These are phyloP conservation scores for Myriosclerotinia scirpicola DNA, from an alignment of 2,329 filamentous ascomycete species.

Conservation along the genomic window DNA sequence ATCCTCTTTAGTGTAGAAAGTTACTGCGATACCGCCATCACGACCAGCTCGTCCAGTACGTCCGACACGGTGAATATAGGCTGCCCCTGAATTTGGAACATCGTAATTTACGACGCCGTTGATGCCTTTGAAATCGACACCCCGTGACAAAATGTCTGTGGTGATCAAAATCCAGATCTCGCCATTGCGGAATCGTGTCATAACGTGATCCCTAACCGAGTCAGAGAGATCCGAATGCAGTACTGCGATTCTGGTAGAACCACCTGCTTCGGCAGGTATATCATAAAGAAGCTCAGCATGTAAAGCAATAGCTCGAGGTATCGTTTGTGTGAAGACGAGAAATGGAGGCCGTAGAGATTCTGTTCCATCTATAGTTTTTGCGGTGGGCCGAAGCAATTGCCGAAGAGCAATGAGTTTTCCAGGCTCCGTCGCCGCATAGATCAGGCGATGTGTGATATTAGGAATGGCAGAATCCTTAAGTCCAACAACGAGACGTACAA, in stretches of 20 bases:
- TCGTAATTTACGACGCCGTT: constrained; percentile 98
- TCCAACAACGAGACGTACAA: constrained; percentile 88
- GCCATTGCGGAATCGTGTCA: constrained; percentile 85
- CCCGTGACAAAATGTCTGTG: constrained; percentile 87
- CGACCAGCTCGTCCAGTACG: constrained; percentile 86
- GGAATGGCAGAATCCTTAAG: constrained; percentile 94
- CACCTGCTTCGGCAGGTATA: constrained; percentile 84
- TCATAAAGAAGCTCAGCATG: constrained; percentile 92
- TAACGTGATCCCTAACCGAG: constrained; percentile 71
- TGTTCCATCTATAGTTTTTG: constrained; percentile 51
- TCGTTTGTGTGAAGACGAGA: constrained; percentile 94
- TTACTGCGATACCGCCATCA: constrained; percentile 85
- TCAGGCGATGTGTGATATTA: constrained; percentile 83
- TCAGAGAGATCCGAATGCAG: constrained; percentile 86
- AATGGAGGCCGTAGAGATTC: constrained; percentile 74
- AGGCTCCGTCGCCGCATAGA: constrained; percentile 88
- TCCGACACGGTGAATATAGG: constrained; percentile 91
- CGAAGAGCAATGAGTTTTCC: constrained; percentile 91
- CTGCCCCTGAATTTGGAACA: constrained; percentile 84
- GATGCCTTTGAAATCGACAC: constrained; percentile 91
- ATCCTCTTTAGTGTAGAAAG: constrained; percentile 94
- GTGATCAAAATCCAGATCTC: constrained; percentile 97
- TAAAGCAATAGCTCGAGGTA: constrained; percentile 82
- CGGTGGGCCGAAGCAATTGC: constrained; percentile 78
- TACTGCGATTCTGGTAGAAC: constrained; percentile 79